Base-by-base conservation (phyloP, 768 basidiomycete species). In the Collybiopsis luxurians region DNA sequence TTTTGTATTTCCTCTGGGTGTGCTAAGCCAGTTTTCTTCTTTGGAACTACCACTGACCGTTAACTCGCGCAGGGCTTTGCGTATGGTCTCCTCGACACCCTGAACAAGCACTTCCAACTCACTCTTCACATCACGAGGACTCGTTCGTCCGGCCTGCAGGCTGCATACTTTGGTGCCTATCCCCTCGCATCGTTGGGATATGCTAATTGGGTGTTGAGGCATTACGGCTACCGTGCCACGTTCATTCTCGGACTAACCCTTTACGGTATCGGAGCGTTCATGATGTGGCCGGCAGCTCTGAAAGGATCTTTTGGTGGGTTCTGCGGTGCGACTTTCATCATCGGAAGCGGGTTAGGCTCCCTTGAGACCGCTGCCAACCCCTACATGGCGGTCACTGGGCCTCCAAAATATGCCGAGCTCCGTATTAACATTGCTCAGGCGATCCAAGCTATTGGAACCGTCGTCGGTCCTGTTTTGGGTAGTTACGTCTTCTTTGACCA, bases 371-470 rank as follows among this genome's bases (percentile, higher is more conserved):
- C 68, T 24, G 70, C 70, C 27, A 72, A 72, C 50, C 71, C 71
- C 0, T 72, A 71, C 54, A 72, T 72, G 71, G 71, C 71, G 19
- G 70, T 71, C 21, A 71, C 70, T 2, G 71, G 71, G n/a, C 71
- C 71, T 11, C 71, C 71, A 4, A 64, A 58, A 31, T 69, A 70
- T 53, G 66, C 71, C 19, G 71, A 72, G 53, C 56, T 72, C 7
- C 62, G 71, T 13, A 70, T 72, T 53, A 72, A 72, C 51, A 55
- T 70, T 10, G 71, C 71, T n/a, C 71, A 72, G 38, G 67, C 71
- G 21, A 59, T 72, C 1, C 70, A 71, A 54, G 71, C 70, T 11
- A 55, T 70, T 1, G 71, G 71, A 2, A 71, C 70, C 0, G 54
- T 72, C 34, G 61, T 72, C 28, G 71, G 70, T 1, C 71, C 71